A percentile compares a stretch with the other conserved stretches of the same genome.
These are phyloP conservation scores for Apiospora saccharicola DNA, from an alignment of 2,329 filamentous ascomycete species.

Conservation along the genomic window DNA sequence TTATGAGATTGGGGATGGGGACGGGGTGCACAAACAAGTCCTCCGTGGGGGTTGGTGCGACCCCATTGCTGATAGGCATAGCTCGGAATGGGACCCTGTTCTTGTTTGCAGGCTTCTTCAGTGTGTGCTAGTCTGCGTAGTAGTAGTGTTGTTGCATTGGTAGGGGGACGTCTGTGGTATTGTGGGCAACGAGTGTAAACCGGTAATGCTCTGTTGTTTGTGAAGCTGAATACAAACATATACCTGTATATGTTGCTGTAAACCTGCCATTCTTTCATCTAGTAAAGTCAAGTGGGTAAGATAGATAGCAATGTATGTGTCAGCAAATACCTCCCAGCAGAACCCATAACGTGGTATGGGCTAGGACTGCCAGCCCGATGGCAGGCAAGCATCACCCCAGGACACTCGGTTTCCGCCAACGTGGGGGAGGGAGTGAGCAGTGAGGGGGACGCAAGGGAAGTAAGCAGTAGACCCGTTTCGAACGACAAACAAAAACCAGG, in stretches of 20 bases:
- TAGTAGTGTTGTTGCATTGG: background rate
- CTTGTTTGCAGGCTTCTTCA: background rate
- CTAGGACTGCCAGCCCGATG: background rate
- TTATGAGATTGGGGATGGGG: background rate
- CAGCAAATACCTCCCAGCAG: background rate
- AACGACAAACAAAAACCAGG: background rate
- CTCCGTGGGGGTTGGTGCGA: background rate
- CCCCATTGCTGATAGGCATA: background rate
- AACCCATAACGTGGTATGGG: background rate
- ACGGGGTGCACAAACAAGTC: background rate
- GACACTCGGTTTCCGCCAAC: background rate
- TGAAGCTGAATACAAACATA: background rate
- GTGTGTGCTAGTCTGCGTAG: background rate
- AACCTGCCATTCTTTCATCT: background rate
- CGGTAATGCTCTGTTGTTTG: background rate
- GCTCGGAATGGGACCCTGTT: background rate
- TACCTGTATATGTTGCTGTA: background rate
- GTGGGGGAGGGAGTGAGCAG: background rate
- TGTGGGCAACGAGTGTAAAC: background rate
- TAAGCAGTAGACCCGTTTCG: background rate
- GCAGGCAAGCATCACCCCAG: background rate
- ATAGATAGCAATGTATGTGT: background rate
- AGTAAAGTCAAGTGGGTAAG: background rate
- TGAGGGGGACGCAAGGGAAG: conserved; percentile 12
- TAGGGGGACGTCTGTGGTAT: background rate